These are phyloP conservation scores for Rhododendron ovatum DNA, from an alignment of 148 eudicot species.

Conservation along the genomic window DNA sequence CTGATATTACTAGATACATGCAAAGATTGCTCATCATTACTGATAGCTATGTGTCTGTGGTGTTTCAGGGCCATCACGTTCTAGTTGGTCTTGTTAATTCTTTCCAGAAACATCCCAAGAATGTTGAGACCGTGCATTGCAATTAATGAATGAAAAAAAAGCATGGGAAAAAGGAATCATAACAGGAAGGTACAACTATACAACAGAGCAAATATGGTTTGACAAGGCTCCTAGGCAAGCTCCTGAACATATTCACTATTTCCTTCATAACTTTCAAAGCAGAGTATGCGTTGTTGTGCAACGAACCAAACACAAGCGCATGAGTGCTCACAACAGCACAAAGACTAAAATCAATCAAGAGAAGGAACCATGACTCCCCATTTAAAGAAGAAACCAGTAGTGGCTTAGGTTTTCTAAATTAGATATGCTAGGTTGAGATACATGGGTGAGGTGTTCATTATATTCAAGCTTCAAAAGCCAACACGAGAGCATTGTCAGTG, in stretches of 20 bases:
- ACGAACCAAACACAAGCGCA: neutral
- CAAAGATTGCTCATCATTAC: neutral
- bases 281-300: neutral
- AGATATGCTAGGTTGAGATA: neutral
- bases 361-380: neutral
- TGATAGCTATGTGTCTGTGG: neutral
- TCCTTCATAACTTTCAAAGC: neutral
- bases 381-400: neutral
- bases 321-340: neutral
- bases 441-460: neutral
- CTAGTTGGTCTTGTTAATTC: slow-evolving; percentile 95
- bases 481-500: neutral
- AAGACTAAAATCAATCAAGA: too few relatives aligned
- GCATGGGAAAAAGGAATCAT: slow-evolving; percentile 73
- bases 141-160: slow-evolving; percentile 54
- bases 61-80: slow-evolving; percentile 56
- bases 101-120: slow-evolving; percentile 83
- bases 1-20: too few relatives aligned
- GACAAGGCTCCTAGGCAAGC: slow-evolving; percentile 59
- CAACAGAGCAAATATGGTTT: slow-evolving; percentile 64
- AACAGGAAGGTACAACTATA: slow-evolving; percentile 54
- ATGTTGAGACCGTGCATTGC: slow-evolving; percentile 64
- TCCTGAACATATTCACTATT: neutral
- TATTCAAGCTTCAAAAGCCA: neutral
- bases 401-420: neutral